Percentiles rank a stretch among this genome's conserved stretches.
Conservation (phyloP, 345 rosid species). For the Eucalyptus albens region DNA sequence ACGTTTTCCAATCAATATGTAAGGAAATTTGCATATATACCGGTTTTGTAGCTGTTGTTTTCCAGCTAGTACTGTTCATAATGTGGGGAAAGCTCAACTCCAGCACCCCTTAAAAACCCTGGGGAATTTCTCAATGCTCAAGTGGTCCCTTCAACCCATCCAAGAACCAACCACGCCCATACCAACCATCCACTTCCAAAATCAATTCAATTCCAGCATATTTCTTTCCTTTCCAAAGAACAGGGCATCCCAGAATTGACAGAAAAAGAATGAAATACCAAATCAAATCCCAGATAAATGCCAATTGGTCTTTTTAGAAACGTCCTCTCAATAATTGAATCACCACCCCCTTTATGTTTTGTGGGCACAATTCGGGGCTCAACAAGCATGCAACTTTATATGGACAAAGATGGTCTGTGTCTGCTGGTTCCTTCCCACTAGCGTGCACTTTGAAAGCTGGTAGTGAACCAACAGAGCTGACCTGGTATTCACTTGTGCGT, state of each 20-base stretch:
- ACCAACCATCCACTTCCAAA: not conserved
- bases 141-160: not conserved
- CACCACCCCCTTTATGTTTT: not conserved
- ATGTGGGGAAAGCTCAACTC: not conserved
- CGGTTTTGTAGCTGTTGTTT: not conserved
- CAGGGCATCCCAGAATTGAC: not conserved
- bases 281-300: not conserved
- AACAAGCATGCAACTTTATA: not conserved
- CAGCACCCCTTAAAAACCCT: not conserved
- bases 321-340: not conserved
- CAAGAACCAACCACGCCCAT: not conserved
- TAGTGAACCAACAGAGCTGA: not conserved
- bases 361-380: not conserved
- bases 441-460: not conserved
- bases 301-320: not conserved
- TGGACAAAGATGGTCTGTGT: not conserved
- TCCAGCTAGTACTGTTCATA: not conserved
- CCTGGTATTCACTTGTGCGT: not conserved
- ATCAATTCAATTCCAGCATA: not conserved
- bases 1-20: not conserved
- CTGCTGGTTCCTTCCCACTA: not conserved
- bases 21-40: not conserved
- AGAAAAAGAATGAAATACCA: not conserved
- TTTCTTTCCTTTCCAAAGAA: not conserved
- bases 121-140: not conserved